These are phyloP conservation scores for Tetraselmis chui DNA, from an alignment of 139 green algal genomes.

Conservation along the genomic window DNA sequence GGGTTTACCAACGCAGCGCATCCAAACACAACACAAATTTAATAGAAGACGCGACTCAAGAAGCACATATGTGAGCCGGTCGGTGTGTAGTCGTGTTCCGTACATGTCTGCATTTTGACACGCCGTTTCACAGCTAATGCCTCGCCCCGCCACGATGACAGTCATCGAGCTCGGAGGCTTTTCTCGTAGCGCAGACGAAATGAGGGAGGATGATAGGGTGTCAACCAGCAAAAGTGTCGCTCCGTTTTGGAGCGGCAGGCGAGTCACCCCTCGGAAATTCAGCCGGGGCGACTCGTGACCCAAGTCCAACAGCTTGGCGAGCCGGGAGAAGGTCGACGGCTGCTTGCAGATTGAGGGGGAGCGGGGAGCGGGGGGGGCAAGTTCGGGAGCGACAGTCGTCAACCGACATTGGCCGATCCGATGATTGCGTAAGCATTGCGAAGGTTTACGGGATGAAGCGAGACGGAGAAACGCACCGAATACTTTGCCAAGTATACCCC, in stretches of 20 bases:
- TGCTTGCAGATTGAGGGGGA: no score
- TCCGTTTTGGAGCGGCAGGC: background rate
- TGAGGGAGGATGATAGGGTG: background rate
- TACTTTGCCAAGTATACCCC: background rate
- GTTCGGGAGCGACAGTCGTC: no score
- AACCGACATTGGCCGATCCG: no score
- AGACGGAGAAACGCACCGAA: no score
- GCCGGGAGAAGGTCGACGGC: background rate
- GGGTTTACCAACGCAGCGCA: no score
- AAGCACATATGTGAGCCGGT: no score
- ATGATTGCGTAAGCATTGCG: no score
- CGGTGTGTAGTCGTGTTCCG: no score
- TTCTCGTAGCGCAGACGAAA: background rate
- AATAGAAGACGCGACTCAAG: no score
- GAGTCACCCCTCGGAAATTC: background rate
- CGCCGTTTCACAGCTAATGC: background rate
- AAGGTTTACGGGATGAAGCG: no score
- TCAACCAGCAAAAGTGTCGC: background rate
- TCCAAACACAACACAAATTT: no score
- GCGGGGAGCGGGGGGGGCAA: no score
- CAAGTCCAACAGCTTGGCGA: background rate
- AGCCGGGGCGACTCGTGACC: background rate
- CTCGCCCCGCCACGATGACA: background rate
- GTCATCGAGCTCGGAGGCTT: background rate
- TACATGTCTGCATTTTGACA: background rate